Evolutionary conservation across 2,329 filamentous ascomycete species (phyloP).

Genomic region (Fusarium beomiforme): DNA sequence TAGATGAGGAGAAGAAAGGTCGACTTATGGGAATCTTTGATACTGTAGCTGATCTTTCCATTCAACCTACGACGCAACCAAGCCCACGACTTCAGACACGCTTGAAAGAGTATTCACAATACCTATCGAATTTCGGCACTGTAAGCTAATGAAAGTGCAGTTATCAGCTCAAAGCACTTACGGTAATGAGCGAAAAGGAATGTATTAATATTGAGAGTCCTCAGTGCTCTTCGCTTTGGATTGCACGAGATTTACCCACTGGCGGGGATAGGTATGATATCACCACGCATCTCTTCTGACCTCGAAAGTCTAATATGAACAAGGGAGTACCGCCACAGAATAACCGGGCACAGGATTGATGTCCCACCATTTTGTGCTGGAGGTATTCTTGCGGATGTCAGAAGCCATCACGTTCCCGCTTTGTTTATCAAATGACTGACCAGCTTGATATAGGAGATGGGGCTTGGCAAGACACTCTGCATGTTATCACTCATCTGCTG

Average conservation of each 20-base stretch:
- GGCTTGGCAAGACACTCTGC: conserved; percentile 48
- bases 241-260: too few species aligned
- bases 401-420: not conserved
- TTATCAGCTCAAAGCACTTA: not conserved
- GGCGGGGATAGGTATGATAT: rapidly evolving
- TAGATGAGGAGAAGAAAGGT: not conserved
- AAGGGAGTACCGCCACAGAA: not conserved
- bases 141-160: not conserved
- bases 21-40: not conserved
- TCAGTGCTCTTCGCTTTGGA: not conserved
- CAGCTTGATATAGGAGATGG: conserved; percentile 45
- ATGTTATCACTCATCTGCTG: conserved; percentile 43
- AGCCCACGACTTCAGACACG: not conserved
- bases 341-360: not conserved
- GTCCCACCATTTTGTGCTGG: rapidly evolving
- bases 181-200: not conserved
- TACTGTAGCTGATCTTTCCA: not conserved
- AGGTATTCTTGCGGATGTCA: conserved; percentile 1
- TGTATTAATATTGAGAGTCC: not conserved
- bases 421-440: not conserved
- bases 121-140: rapidly evolving
- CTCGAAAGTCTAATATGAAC: rapidly evolving
- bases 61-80: not conserved
- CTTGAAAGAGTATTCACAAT: not conserved
- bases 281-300: rapidly evolving